phyloP scores from a whole-genome alignment of 805 yeast species.

The Ogataea populi-albae region DNA sequence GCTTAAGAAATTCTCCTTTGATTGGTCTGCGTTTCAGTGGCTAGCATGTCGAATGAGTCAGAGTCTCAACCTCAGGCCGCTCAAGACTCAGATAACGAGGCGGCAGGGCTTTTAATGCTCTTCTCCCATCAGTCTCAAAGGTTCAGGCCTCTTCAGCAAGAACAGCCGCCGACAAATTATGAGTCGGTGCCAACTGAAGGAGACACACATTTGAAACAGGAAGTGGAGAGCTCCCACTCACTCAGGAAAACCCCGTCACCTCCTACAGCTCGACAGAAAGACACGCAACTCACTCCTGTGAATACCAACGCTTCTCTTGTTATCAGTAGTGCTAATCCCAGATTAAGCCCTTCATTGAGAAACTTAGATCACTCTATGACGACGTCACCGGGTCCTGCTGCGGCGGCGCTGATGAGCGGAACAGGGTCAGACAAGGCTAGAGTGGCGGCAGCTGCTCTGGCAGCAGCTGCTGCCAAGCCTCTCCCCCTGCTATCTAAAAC shows the following conservation, averaged over 20 bases:
- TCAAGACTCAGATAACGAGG: constrained; percentile 32
- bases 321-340: constrained; percentile 3
- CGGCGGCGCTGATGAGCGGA: constrained; percentile 35
- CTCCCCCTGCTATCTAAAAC: constrained; percentile 42
- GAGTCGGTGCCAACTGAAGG: background rate
- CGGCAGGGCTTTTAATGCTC: constrained; percentile 39
- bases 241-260: constrained; percentile 1
- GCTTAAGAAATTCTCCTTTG: no score
- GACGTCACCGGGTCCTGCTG: constrained; percentile 38
- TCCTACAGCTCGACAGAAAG: constrained; percentile 2
- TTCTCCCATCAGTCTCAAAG: constrained; percentile 33
- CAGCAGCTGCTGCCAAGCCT: constrained; percentile 78
- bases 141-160: constrained; percentile 4
- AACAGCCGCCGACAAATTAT: background rate
- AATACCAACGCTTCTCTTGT: constrained; percentile 10
- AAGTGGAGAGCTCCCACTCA: no score
- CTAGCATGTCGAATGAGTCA: no score
- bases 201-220: no score
- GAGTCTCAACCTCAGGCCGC: constrained; percentile 10
- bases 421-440: constrained; percentile 47
- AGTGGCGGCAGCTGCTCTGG: constrained; percentile 81
- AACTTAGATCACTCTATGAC: constrained; percentile 22
- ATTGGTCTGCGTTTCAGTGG: no score
- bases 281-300: constrained; percentile 12
- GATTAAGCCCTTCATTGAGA: constrained; percentile 20